Evolutionary conservation across 1,284 basidiomycete genomes (phyloP).

Genomic region (Fistulinella staudtii): DNA sequence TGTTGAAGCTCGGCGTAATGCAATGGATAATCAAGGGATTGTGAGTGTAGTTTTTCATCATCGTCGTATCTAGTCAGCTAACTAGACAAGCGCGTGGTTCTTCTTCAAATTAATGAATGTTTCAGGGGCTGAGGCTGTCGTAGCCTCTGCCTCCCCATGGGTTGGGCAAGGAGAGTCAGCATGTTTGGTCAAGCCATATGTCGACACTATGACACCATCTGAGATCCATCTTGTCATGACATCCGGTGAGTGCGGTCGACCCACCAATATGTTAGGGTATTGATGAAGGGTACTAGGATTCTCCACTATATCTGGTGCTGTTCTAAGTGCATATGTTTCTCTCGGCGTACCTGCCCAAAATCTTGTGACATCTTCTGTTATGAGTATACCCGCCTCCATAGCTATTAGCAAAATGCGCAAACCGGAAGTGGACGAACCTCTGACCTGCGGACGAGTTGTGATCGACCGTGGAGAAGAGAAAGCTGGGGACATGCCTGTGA

Average conservation of each 20-base stretch:
- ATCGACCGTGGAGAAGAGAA: constrained; percentile 69
- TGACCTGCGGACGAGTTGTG: constrained; percentile 77
- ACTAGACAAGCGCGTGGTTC: constrained; percentile 69
- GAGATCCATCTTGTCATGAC: constrained; percentile 90
- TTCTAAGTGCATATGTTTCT: constrained; percentile 79
- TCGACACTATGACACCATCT: constrained; percentile 84
- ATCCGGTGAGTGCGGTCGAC: constrained; percentile 51
- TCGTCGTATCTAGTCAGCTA: neutral
- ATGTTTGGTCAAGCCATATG: constrained; percentile 81
- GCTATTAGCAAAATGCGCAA: constrained; percentile 84
- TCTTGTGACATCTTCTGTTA: constrained; percentile 86
- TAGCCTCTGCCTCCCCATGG: constrained; percentile 88
- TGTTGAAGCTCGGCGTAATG: constrained; percentile 66
- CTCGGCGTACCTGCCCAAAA: constrained; percentile 82
- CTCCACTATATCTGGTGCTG: constrained; percentile 88
- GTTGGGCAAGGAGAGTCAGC: constrained; percentile 88
- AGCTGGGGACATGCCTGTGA: constrained; percentile 56
- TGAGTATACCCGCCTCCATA: constrained; percentile 93
- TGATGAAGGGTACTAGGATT: constrained; percentile 45
- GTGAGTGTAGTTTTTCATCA: constrained; percentile 36
- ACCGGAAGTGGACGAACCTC: constrained; percentile 81
- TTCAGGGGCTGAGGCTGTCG: constrained; percentile 88
- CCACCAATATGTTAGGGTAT: neutral
- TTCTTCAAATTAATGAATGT: constrained; percentile 88
- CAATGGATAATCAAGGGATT: constrained; percentile 84